A percentile compares a stretch with the other conserved stretches of the same genome.
Conservation (phyloP, 2,329 filamentous ascomycete genomes). For the Xylariales sp. region DNA sequence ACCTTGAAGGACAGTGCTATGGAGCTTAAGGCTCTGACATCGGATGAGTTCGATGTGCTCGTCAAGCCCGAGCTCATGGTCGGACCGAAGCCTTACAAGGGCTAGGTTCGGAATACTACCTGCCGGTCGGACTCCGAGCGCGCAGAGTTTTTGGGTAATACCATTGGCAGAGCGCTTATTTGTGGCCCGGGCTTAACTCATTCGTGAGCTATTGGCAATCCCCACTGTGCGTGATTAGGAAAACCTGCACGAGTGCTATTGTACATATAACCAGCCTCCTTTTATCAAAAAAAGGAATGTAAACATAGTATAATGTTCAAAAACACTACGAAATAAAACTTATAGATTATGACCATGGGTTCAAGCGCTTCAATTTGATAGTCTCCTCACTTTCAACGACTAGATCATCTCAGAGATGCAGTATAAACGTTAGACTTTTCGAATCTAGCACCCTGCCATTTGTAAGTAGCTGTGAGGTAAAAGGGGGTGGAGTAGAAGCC, state of each 20-base stretch:
- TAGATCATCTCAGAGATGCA: not conserved
- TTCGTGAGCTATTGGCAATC: not conserved
- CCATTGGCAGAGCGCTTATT: constrained; percentile 5
- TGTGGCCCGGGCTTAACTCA: not conserved
- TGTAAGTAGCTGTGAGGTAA: no score
- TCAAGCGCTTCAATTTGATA: not conserved
- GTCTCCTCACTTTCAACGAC: not conserved
- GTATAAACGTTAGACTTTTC: no score
- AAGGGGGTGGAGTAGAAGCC: no score
- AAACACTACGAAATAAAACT: constrained; percentile 13
- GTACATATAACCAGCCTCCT: constrained; percentile 14
- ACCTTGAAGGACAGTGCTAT: constrained; percentile 94
- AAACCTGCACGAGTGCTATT: not conserved
- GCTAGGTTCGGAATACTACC: constrained; percentile 47
- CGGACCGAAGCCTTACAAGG: constrained; percentile 75
- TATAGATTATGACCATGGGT: not conserved
- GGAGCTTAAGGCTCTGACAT: constrained; percentile 88
- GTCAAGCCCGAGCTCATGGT: constrained; percentile 97
- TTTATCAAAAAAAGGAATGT: constrained; percentile 6
- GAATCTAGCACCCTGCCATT: no score
- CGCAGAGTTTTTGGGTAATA: not conserved
- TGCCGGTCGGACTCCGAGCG: not conserved
- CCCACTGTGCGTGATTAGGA: not conserved
- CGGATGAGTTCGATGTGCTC: constrained; percentile 88
- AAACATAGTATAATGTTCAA: constrained; percentile 15